Percentiles rank a stretch among this genome's conserved stretches.
phyloP scores from a whole-genome alignment of 768 basidiomycete species.

The Leccinum imitatum region DNA sequence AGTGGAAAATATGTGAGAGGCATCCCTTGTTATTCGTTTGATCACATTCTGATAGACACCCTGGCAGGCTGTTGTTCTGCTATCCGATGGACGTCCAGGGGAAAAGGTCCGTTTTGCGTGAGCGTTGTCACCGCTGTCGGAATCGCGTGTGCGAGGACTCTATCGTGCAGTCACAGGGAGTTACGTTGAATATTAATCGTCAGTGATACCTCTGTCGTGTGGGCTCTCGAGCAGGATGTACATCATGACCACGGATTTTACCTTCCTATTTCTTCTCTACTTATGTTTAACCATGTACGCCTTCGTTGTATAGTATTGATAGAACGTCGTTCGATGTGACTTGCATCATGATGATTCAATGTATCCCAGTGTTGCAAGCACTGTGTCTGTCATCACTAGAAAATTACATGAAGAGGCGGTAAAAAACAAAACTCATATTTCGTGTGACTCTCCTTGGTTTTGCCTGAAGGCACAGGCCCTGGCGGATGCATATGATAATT shows the following conservation, averaged over 20 bases:
- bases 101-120: conserved; percentile 81
- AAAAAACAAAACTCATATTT: not conserved
- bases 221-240: not conserved
- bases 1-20: conserved; percentile 90
- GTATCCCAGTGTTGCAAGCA: not conserved
- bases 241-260: not conserved
- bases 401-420: not conserved
- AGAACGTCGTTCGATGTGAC: not conserved
- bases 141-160: not conserved
- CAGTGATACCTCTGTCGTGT: conserved; percentile 3
- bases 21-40: not conserved
- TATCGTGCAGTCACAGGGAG: not conserved
- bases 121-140: not conserved
- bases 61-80: conserved; percentile 75
- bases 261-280: not conserved
- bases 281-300: conserved; percentile 4
- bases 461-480: not conserved
- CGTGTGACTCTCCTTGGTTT: not conserved
- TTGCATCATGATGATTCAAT: not conserved
- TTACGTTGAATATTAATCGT: not conserved
- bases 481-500: not conserved
- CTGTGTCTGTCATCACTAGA: not conserved
- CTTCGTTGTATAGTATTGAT: not conserved
- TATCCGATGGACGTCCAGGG: conserved; percentile 86
- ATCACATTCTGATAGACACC: conserved; percentile 14